Conservation (phyloP, 2,329 filamentous ascomycete genomes). For the Exophiala bonariae region DNA sequence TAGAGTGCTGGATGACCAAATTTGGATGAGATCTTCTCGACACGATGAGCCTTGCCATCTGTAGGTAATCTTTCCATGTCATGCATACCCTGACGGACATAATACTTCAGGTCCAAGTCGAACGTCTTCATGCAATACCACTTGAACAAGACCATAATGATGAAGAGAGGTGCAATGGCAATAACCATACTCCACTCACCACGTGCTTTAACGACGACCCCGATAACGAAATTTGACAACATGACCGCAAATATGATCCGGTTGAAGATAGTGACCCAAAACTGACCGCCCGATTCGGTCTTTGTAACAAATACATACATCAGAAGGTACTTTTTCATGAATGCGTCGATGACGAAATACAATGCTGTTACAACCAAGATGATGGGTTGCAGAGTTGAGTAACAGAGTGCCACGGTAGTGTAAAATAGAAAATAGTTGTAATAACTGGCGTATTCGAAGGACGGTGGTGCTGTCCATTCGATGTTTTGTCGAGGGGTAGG, state of each 20-base stretch:
- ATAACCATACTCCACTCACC: constrained; percentile 68
- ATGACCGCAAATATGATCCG: constrained; percentile 82
- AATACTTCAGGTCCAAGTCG: constrained; percentile 79
- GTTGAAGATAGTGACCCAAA: constrained; percentile 91
- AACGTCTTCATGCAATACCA: constrained; percentile 74
- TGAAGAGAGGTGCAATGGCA: constrained; percentile 70
- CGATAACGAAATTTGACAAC: constrained; percentile 75
- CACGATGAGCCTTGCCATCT: constrained; percentile 22
- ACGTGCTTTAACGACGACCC: constrained; percentile 71
- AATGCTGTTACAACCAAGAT: constrained; percentile 82
- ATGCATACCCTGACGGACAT: constrained; percentile 64
- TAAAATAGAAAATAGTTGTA: constrained; percentile 99
- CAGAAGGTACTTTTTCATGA: constrained; percentile 91
- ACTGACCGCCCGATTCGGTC: constrained; percentile 89
- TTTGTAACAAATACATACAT: constrained; percentile 96
- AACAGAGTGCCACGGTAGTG: constrained; percentile 82
- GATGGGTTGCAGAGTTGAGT: constrained; percentile 81
- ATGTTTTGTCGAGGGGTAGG: constrained; percentile 91
- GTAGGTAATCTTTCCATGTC: constrained; percentile 36
- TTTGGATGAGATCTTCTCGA: constrained; percentile 60
- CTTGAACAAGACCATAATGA: constrained; percentile 83
- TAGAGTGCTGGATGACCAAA: constrained; percentile 93
- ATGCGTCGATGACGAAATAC: constrained; percentile 85
- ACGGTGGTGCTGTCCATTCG: constrained; percentile 84
- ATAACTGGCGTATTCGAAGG: constrained; percentile 93